Percentiles rank a stretch among this genome's conserved stretches.
Evolutionary conservation across 805 yeast species (phyloP).

Genomic region (Henningerozyma blattae): DNA sequence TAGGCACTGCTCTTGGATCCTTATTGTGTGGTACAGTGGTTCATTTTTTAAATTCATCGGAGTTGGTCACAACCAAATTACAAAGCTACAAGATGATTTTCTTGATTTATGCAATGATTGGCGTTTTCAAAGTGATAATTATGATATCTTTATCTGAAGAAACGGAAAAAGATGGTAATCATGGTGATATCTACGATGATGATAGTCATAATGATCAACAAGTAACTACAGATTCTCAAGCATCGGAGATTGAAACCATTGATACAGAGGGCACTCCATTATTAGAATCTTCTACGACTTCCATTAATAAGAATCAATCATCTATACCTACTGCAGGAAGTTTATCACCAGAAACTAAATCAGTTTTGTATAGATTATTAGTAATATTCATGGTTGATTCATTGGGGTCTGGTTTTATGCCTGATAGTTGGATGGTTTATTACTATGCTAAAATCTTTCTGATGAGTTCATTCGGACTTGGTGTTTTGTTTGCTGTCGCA

Average conservation of each 20-base stretch:
- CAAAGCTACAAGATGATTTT: constrained; percentile 48
- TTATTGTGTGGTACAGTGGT: constrained; percentile 48
- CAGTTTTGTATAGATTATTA: constrained; percentile 36
- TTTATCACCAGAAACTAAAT: constrained; percentile 31
- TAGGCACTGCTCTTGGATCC: constrained; percentile 69
- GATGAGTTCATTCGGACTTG: constrained; percentile 46
- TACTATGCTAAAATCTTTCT: constrained; percentile 52
- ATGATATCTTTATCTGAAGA: constrained; percentile 39
- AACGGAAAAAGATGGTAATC: constrained; percentile 35
- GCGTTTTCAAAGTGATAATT: constrained; percentile 37
- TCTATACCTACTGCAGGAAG: background rate
- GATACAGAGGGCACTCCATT: constrained; percentile 1
- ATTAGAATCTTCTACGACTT: background rate
- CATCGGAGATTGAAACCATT: constrained; percentile 13
- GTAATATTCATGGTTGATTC: constrained; percentile 74
- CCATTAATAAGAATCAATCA: background rate
- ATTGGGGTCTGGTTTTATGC: constrained; percentile 80
- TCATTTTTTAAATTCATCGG: constrained; percentile 29
- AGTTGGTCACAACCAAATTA: constrained; percentile 25
- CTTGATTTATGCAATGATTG: constrained; percentile 40
- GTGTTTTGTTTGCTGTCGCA: constrained; percentile 53
- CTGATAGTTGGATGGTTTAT: constrained; percentile 79
- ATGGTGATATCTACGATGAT: background rate
- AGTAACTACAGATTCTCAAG: constrained; percentile 11
- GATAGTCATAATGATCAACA: constrained; percentile 7